Conservation (phyloP, 495 filamentous ascomycete genomes). For the Penicillium argentinense region DNA sequence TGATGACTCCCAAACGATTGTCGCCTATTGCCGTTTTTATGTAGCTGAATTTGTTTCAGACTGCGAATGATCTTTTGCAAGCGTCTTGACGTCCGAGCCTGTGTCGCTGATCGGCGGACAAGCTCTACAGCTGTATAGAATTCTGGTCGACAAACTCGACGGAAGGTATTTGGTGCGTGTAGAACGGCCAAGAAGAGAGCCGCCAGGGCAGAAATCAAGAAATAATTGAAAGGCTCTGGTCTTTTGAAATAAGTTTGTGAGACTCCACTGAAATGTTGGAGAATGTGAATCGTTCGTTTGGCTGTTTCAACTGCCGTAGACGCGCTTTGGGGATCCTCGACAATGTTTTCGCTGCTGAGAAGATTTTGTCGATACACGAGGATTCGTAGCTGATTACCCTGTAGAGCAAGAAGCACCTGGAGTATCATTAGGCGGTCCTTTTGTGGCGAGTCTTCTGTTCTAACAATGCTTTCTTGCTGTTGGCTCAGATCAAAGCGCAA, state of each 20-base stretch:
- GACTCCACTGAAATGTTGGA: constrained; percentile 69
- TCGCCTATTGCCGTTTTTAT: constrained; percentile 4
- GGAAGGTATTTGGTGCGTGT: constrained; percentile 74
- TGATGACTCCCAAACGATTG: not conserved
- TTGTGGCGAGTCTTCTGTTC: constrained; percentile 28
- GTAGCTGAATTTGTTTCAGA: constrained; percentile 37
- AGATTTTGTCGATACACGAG: constrained; percentile 77
- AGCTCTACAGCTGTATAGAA: constrained; percentile 82
- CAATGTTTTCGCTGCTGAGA: constrained; percentile 67
- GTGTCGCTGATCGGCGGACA: constrained; percentile 59
- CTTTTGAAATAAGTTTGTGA: constrained; percentile 72
- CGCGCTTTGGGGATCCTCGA: constrained; percentile 61
- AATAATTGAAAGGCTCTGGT: constrained; percentile 83
- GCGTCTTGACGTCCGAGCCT: constrained; percentile 36
- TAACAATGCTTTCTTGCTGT: constrained; percentile 9
- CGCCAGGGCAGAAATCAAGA: constrained; percentile 73
- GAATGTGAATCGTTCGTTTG: constrained; percentile 71
- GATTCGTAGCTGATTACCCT: constrained; percentile 79
- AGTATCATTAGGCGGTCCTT: constrained; percentile 33
- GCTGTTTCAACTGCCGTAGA: constrained; percentile 70
- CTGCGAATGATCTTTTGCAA: constrained; percentile 42
- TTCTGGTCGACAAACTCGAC: constrained; percentile 64
- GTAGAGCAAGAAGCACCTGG: constrained; percentile 59
- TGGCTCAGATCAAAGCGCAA: constrained; percentile 52
- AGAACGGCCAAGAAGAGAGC: constrained; percentile 77